These are phyloP conservation scores for Dryadomyces quercus-mongolicae DNA, from an alignment of 2,329 filamentous ascomycete genomes.

Conservation along the genomic window DNA sequence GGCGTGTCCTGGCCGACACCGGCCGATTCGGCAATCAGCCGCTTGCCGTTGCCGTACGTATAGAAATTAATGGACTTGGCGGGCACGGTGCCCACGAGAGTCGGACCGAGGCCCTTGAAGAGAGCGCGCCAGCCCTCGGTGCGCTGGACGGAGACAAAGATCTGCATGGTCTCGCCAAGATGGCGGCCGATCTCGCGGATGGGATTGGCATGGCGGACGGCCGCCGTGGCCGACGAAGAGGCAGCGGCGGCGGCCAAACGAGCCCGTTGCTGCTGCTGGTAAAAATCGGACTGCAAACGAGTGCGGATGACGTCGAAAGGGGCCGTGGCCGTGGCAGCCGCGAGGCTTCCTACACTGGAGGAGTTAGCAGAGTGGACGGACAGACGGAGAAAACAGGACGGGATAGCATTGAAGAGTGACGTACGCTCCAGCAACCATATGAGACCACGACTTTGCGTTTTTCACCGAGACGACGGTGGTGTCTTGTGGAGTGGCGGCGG, in stretches of 20 bases:
- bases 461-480: conserved; percentile 19
- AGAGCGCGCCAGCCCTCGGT: conserved; percentile 75
- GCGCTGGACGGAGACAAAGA: conserved; percentile 67
- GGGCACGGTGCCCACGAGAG: conserved; percentile 79
- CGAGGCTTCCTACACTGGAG: conserved; percentile 73
- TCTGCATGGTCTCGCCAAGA: conserved; percentile 75
- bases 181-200: conserved; percentile 58
- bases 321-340: conserved; percentile 80
- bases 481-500: neutral
- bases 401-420: no score
- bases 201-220: conserved; percentile 36
- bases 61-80: conserved; percentile 90
- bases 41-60: conserved; percentile 85
- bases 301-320: conserved; percentile 93
- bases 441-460: conserved; percentile 69
- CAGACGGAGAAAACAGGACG: neutral
- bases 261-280: conserved; percentile 68
- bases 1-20: conserved; percentile 55
- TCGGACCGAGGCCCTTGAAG: conserved; percentile 88
- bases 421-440: conserved; percentile 84
- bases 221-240: neutral
- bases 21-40: conserved; percentile 62
- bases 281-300: conserved; percentile 85
- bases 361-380: neutral
- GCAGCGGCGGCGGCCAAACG: conserved; percentile 32